phyloP scores from a whole-genome alignment of 768 basidiomycete genomes.

The Hydnomerulius pinastri region DNA sequence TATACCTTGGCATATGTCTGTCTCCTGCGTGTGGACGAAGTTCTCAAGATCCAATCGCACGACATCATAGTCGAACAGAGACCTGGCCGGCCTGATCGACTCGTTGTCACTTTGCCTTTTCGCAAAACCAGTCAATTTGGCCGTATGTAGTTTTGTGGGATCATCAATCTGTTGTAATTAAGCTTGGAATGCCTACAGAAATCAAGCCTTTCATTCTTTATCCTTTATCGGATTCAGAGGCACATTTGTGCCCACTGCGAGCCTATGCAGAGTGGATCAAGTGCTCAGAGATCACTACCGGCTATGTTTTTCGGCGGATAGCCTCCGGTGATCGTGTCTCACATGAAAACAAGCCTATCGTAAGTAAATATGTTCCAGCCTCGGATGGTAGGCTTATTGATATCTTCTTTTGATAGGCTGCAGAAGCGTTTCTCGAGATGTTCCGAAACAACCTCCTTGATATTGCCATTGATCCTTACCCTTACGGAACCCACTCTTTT shows the following conservation, averaged over 20 bases:
- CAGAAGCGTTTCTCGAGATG: slow-evolving; percentile 39
- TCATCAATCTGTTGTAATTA: not conserved
- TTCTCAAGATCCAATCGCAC: slow-evolving; percentile 33
- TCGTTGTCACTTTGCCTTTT: slow-evolving; percentile 25
- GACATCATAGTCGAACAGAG: slow-evolving; percentile 16
- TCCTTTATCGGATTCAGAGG: slow-evolving; percentile 20
- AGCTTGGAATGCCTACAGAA: slow-evolving; percentile 12
- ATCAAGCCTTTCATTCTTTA: slow-evolving; percentile 33
- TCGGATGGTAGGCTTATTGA: too few relatives aligned
- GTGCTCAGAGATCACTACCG: slow-evolving; percentile 17
- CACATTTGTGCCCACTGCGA: slow-evolving; percentile 36
- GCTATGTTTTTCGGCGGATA: slow-evolving; percentile 37
- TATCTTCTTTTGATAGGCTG: too few relatives aligned
- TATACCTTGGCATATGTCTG: slow-evolving; percentile 37
- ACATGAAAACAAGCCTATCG: slow-evolving; percentile 23
- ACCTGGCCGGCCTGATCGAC: not conserved
- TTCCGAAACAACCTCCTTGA: slow-evolving; percentile 45
- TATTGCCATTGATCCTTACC: slow-evolving; percentile 38
- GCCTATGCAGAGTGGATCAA: slow-evolving; percentile 35
- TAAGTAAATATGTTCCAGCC: too few relatives aligned
- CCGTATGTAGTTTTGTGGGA: slow-evolving; percentile 14
- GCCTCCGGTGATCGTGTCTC: slow-evolving; percentile 28
- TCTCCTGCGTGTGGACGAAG: slow-evolving; percentile 36
- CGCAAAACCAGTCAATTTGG: slow-evolving; percentile 33
- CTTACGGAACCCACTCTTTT: slow-evolving; percentile 33